phyloP scores from a whole-genome alignment of 192 early-diverging fungal genomes.

The Coemansia sp. region DNA sequence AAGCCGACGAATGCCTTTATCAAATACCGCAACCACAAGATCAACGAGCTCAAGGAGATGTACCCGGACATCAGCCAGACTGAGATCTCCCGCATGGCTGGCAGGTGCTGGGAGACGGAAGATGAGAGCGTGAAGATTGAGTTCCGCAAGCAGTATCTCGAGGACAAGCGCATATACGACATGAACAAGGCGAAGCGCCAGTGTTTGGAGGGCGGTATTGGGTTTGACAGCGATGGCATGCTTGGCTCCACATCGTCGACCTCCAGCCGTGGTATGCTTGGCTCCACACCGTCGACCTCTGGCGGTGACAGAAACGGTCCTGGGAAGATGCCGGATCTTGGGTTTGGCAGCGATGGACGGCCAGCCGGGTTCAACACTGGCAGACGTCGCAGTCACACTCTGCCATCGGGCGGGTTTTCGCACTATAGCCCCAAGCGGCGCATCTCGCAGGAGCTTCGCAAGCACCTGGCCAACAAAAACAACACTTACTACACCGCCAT shows the following conservation, averaged over 20 bases:
- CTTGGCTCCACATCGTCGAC: neutral
- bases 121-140: constrained; percentile 29
- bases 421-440: constrained; percentile 44
- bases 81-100: constrained; percentile 53
- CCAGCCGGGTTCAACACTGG: constrained; percentile 36
- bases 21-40: constrained; percentile 54
- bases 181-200: constrained; percentile 51
- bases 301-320: constrained; percentile 9
- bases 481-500: constrained; percentile 31
- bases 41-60: constrained; percentile 38
- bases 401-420: constrained; percentile 38
- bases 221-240: constrained; percentile 21
- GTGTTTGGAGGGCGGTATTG: constrained; percentile 22
- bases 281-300: constrained; percentile 5
- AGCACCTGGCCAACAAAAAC: constrained; percentile 51
- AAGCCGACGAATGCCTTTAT: constrained; percentile 55
- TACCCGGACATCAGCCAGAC: constrained; percentile 53
- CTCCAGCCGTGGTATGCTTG: neutral
- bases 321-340: constrained; percentile 2
- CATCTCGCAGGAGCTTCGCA: constrained; percentile 54
- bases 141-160: constrained; percentile 35
- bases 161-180: constrained; percentile 53
- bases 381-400: constrained; percentile 49
- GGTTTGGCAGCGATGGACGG: constrained; percentile 21
- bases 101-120: constrained; percentile 47